phyloP scores from a whole-genome alignment of 2,329 filamentous ascomycete genomes.

The Fusarium paranaense region DNA sequence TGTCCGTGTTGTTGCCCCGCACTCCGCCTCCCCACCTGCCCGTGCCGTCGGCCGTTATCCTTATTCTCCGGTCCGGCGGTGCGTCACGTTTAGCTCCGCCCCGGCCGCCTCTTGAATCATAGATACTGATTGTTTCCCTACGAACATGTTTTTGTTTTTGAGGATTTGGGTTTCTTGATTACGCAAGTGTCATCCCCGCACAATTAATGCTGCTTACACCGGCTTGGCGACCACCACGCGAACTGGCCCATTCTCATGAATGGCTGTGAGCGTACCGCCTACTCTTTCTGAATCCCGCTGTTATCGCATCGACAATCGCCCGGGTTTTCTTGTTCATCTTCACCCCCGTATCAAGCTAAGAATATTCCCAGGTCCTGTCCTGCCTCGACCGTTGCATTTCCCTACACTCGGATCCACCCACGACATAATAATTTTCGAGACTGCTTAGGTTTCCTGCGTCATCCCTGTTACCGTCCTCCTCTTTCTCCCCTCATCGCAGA shows the following conservation, averaged over 20 bases:
- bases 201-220: neutral
- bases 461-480: no score
- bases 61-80: slow-evolving; percentile 1
- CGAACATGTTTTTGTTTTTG: neutral
- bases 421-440: no score
- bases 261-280: neutral
- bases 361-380: no score
- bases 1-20: neutral
- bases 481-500: no score
- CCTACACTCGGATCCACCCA: no score
- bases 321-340: neutral
- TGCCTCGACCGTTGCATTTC: no score
- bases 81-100: neutral
- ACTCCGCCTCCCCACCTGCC: neutral
- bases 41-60: neutral
- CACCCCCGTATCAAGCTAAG: neutral
- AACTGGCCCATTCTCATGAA: neutral
- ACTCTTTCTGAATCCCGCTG: neutral
- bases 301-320: neutral
- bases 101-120: neutral
- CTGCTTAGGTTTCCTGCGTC: no score
- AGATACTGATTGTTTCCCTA: neutral
- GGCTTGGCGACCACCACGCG: neutral
- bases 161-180: neutral
- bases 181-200: neutral